Evolutionary conservation across 2,329 filamentous ascomycete species (phyloP), one percentile per base, ranked within the genome.

Genomic region (Thelonectria rubi): DNA sequence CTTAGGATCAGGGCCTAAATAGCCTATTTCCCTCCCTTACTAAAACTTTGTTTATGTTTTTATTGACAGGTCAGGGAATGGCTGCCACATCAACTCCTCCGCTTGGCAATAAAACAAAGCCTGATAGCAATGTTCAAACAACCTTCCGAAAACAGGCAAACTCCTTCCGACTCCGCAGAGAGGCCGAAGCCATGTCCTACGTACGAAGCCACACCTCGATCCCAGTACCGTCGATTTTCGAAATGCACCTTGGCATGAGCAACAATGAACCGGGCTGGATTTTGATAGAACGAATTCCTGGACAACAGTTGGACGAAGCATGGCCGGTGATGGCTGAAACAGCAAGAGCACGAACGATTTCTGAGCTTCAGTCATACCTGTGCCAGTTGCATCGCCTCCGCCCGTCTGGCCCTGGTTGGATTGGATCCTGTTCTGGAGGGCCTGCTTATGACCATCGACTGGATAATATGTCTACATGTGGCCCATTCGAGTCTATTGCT

Each of bases 101-200:
- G n/a, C n/a, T n/a, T n/a, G n/a, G n/a, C n/a, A n/a, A n/a, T n/a
- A n/a, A 45, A 45, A 24, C 17, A 21, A 9, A 21, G 6, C 17
- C 14, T 21, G 42, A 10, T 11, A 21, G 42, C 42, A 45, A 21
- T 10, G 10, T 11, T 45, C 40, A 43, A 43, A 43, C 40, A 15
- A 18, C 42, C 9, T 47, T 47, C n/a, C 45, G 45, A 30, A 53
- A 53, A 53, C 8, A 32, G 20, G 50, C 32, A 15, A 34, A 40
- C n/a, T 15, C 37, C 21, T 40, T 53, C 50, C 18, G 50, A n/a
- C 50, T 53, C 20, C 50, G 50, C 50, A 42, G 37, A 53, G 50
- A 53, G 37, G 34, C 14, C 15, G 50, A 42, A 42, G 50, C 50
- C 17, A 53, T 53, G 34, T 20, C 37, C 20, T 53, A 53, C 15